Conservation (phyloP, 2,329 filamentous ascomycete genomes). For the Talaromyces sp. region DNA sequence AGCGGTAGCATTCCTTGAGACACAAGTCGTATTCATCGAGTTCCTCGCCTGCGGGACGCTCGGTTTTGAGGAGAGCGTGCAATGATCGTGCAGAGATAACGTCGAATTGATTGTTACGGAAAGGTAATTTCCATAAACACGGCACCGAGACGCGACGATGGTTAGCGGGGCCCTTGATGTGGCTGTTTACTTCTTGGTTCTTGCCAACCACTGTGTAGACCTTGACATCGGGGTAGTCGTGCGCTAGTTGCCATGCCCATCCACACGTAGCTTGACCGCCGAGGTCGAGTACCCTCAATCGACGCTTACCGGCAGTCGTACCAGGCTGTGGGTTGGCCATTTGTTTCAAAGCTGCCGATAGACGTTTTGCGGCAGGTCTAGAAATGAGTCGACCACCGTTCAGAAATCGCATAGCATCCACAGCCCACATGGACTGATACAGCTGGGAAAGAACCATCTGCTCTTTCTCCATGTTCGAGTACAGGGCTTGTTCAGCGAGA, state of each 20-base stretch:
- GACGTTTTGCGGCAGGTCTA: constrained; percentile 44
- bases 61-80: constrained; percentile 71
- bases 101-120: constrained; percentile 80
- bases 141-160: constrained; percentile 77
- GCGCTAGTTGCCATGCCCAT: constrained; percentile 92
- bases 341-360: constrained; percentile 25
- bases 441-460: constrained; percentile 71
- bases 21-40: constrained; percentile 85
- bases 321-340: constrained; percentile 21
- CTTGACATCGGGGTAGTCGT: constrained; percentile 77
- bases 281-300: constrained; percentile 73
- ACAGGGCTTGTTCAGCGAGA: constrained; percentile 44
- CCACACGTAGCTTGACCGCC: constrained; percentile 80
- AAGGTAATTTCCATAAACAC: constrained; percentile 74
- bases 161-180: constrained; percentile 77
- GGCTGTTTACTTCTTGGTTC: constrained; percentile 65
- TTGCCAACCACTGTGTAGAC: constrained; percentile 83
- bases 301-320: constrained; percentile 26
- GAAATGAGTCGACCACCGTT: constrained; percentile 57
- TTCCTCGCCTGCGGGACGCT: constrained; percentile 58
- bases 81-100: constrained; percentile 85
- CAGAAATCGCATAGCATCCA: constrained; percentile 57
- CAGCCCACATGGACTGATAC: constrained; percentile 55
- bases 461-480: constrained; percentile 61
- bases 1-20: constrained; percentile 78